phyloP scores from a whole-genome alignment of 441 rosid species.

The Pelargonium citronellum region DNA sequence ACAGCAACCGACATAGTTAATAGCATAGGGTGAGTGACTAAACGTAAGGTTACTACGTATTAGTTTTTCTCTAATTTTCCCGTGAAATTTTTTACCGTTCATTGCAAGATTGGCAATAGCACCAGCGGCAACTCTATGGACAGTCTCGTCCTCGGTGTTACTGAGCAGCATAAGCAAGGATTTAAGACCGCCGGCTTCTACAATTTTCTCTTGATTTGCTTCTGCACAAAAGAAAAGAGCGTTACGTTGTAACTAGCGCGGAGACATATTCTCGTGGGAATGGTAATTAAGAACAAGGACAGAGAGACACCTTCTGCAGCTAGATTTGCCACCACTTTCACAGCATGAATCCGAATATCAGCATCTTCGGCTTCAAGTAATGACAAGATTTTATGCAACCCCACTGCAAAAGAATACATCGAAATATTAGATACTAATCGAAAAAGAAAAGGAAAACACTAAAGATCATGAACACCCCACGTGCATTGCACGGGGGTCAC shows the following conservation, averaged over 20 bases:
- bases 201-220: slow-evolving; percentile 92
- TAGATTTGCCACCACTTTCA: slow-evolving; percentile 95
- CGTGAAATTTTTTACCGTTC: slow-evolving; percentile 52
- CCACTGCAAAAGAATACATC: slow-evolving; percentile 42
- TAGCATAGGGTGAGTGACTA: too few relatives aligned
- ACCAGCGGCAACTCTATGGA: slow-evolving; percentile 97
- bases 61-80: too few relatives aligned
- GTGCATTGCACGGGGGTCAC: too few relatives aligned
- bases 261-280: not conserved
- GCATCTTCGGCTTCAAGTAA: slow-evolving; percentile 96
- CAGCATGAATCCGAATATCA: slow-evolving; percentile 92
- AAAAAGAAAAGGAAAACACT: slow-evolving; percentile 18
- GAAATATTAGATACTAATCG: not conserved
- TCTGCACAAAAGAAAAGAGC: slow-evolving; percentile 36
- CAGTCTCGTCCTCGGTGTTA: slow-evolving; percentile 80
- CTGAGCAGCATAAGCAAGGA: slow-evolving; percentile 72
- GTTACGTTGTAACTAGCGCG: not conserved
- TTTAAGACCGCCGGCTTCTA: slow-evolving; percentile 93
- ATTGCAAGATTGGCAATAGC: slow-evolving; percentile 99
- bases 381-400: slow-evolving; percentile 87
- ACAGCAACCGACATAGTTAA: too few relatives aligned
- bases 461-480: too few relatives aligned
- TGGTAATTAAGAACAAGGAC: slow-evolving; percentile 13
- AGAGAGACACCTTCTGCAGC: slow-evolving; percentile 84
- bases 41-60: too few relatives aligned